Percentiles rank a stretch among this genome's conserved stretches.
phyloP scores from a whole-genome alignment of 2,329 filamentous ascomycete genomes.

The Ascosphaera pollenicola region DNA sequence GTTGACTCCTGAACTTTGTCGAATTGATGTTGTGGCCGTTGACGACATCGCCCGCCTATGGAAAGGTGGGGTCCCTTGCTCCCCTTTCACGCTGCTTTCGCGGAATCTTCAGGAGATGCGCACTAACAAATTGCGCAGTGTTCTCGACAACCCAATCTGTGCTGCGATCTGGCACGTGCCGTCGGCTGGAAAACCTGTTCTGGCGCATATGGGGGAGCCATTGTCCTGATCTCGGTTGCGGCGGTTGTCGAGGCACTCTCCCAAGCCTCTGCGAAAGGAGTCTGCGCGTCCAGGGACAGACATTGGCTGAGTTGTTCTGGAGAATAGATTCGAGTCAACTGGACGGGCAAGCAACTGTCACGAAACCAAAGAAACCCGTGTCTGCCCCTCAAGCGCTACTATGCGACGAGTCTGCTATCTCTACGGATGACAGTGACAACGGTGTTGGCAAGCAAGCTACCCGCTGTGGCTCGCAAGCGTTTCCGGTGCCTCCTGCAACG shows the following conservation, averaged over 20 bases:
- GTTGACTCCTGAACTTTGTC: constrained; percentile 16
- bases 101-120: constrained; percentile 1
- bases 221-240: no score
- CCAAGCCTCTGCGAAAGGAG: constrained; percentile 7
- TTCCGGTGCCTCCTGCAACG: no score
- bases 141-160: constrained; percentile 24
- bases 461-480: no score
- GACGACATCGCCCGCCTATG: constrained; percentile 24
- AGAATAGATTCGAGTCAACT: constrained; percentile 3
- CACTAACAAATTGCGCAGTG: constrained; percentile 13
- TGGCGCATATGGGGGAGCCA: constrained; percentile 28
- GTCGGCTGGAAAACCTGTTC: constrained; percentile 29
- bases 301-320: constrained; percentile 21
- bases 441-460: no score
- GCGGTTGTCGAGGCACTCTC: no score
- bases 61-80: constrained; percentile 20
- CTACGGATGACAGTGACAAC: no score
- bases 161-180: constrained; percentile 18
- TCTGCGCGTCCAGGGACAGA: constrained; percentile 16
- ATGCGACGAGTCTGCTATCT: no score
- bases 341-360: no score
- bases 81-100: constrained; percentile 4
- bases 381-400: no score
- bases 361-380: no score
- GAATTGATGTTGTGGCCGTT: constrained; percentile 15